Base-by-base conservation (phyloP, 768 basidiomycete genomes). In the Auriscalpium orientale region DNA sequence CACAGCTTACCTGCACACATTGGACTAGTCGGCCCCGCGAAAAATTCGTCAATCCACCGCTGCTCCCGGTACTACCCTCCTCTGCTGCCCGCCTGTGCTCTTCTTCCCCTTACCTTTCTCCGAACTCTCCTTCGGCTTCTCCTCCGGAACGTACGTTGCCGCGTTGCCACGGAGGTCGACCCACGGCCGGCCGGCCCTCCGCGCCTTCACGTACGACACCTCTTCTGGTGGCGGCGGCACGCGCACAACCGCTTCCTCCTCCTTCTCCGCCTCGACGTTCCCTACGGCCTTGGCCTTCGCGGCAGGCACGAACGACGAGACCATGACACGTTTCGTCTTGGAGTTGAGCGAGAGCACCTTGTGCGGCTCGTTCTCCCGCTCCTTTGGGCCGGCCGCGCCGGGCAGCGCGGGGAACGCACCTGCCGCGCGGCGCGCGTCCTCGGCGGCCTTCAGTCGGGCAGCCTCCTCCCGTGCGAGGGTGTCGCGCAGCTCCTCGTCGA, bases 381-480 rank as follows among this genome's bases (percentile, higher is more conserved):
- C 13, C 22, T n/a, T 46, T 46, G 8, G 34, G 18, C 47, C 56
- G 13, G 16, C 40, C 20, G 49, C 50, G 10, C 11, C 12, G 5
- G n/a, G 20, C 4, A 61, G 52, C 28, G 49, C 49, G 1, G 60
- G 60, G 48, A 61, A 56, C 46, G 58, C 55, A 22, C 60, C 58
- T 33, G 52, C 58, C 2, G 58, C 49, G 21, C 37, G 9, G 8
- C 45, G 55, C 33, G 46, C 18, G 3, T 47, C 52, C 22, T 50
- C 52, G 2, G 16, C 46, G 4, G 43, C 52, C n/a, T 54, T 35
- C 9, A 20, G 38, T 2, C 58, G 58, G 46, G 34, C 53, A 11
- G 15, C 53, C 0, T 53, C 55, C 16, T 62, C 60, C 35, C 53
- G 49, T 22, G 8, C 47, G 21, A 56, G 58, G 46, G 45, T 45